Evolutionary conservation across 2,329 filamentous ascomycete species (phyloP).

Genomic region (Stemphylium vesicarium): DNA sequence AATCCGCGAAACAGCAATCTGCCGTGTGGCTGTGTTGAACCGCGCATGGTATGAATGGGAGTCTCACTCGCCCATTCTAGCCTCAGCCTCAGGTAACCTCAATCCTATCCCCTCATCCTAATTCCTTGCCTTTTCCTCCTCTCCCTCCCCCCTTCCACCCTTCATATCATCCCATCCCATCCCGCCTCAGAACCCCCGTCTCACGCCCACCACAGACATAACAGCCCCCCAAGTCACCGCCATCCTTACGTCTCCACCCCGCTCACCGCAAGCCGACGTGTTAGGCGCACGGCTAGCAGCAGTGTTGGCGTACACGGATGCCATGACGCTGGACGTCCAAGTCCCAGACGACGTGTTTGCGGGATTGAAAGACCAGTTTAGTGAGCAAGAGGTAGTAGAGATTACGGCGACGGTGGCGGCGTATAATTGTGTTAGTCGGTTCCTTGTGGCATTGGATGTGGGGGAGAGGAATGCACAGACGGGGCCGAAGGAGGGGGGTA

Average conservation of each 20-base stretch:
- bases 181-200: constrained; percentile 22
- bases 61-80: constrained; percentile 73
- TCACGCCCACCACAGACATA: constrained; percentile 61
- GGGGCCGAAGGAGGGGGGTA: constrained; percentile 25
- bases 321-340: constrained; percentile 78
- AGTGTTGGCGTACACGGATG: constrained; percentile 76
- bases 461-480: constrained; percentile 50
- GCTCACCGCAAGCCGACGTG: constrained; percentile 5
- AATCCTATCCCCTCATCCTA: background rate
- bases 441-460: constrained; percentile 80
- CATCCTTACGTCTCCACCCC: constrained; percentile 31
- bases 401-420: constrained; percentile 78
- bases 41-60: constrained; percentile 85
- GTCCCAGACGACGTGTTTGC: constrained; percentile 74
- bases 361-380: constrained; percentile 66
- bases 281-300: constrained; percentile 69
- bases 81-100: constrained; percentile 16
- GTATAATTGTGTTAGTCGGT: constrained; percentile 86
- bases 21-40: constrained; percentile 80
- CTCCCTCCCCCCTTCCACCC: no score
- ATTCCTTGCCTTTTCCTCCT: no score
- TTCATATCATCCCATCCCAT: no score
- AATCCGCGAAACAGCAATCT: constrained; percentile 79
- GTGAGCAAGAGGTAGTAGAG: constrained; percentile 77
- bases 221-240: constrained; percentile 56